These are phyloP conservation scores for Coniella lustricola DNA, from an alignment of 2,329 filamentous ascomycete species.

Conservation along the genomic window DNA sequence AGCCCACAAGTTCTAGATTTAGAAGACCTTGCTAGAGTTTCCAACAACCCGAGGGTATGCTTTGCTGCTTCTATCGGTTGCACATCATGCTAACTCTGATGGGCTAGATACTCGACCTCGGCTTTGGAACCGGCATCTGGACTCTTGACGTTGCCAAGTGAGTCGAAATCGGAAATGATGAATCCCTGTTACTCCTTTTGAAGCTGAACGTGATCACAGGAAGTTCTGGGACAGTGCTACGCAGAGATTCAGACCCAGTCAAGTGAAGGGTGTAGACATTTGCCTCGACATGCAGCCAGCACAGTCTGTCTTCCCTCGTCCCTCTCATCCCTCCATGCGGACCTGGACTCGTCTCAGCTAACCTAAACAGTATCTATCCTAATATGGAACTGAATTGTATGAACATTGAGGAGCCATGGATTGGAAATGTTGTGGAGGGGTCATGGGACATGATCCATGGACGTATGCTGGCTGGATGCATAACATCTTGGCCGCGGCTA, in stretches of 20 bases:
- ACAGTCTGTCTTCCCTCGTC: neutral
- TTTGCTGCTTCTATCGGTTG: neutral
- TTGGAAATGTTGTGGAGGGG: constrained; percentile 28
- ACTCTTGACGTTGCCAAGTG: constrained; percentile 77
- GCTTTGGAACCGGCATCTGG: constrained; percentile 89
- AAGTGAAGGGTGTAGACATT: constrained; percentile 6
- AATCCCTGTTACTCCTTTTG: constrained; percentile 21
- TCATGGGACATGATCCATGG: constrained; percentile 81
- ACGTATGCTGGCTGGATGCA: constrained; percentile 70
- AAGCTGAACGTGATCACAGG: constrained; percentile 4
- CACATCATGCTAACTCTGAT: neutral
- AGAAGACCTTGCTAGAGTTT: neutral
- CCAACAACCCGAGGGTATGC: constrained; percentile 1
- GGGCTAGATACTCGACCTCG: constrained; percentile 53
- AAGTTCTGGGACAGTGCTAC: neutral
- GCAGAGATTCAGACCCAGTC: neutral
- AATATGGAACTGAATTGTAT: constrained; percentile 63
- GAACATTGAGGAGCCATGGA: constrained; percentile 75
- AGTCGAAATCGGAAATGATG: constrained; percentile 24
- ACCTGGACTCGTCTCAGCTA: neutral
- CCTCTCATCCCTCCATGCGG: neutral
- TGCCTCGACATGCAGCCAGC: constrained; percentile 12
- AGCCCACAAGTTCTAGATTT: constrained; percentile 5
- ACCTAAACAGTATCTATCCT: constrained; percentile 54
- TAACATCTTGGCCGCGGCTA: constrained; percentile 66